Evolutionary conservation across 495 filamentous ascomycete genomes (phyloP).

Genomic region (Cercophora newfieldiana): DNA sequence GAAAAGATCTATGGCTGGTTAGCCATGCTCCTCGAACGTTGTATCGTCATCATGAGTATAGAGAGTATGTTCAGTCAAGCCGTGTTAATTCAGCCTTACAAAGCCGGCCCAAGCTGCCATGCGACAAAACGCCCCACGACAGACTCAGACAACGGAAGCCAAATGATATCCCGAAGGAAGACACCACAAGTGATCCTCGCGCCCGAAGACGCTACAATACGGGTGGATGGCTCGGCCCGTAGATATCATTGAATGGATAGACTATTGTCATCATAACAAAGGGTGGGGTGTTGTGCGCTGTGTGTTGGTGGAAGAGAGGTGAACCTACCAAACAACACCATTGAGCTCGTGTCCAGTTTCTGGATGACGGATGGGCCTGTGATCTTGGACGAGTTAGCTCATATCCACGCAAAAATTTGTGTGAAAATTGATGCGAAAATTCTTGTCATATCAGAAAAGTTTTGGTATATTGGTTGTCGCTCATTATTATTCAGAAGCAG

Average conservation of each 20-base stretch:
- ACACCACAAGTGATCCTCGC: slow-evolving; percentile 93
- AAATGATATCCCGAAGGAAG: slow-evolving; percentile 48
- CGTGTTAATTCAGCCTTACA: slow-evolving; percentile 53
- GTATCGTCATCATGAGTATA: slow-evolving; percentile 1
- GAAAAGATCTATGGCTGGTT: slow-evolving; percentile 1
- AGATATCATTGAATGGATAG: slow-evolving; percentile 98
- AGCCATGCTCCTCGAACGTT: background rate
- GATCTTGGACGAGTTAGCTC: slow-evolving; percentile 23
- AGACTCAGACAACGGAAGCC: slow-evolving; percentile 45
- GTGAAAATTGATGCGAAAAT: slow-evolving; percentile 4
- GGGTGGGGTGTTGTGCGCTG: background rate
- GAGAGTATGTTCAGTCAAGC: slow-evolving; percentile 42
- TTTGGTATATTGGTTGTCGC: slow-evolving; percentile 81
- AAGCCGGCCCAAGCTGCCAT: slow-evolving; percentile 39
- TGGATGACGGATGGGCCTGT: background rate
- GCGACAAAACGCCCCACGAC: slow-evolving; percentile 46
- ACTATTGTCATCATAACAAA: slow-evolving; percentile 87
- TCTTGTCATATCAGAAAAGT: slow-evolving; percentile 48
- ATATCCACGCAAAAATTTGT: slow-evolving; percentile 8
- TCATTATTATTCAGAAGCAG: slow-evolving; percentile 87
- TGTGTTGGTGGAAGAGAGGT: background rate
- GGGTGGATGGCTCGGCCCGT: slow-evolving; percentile 74
- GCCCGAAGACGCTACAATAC: slow-evolving; percentile 64
- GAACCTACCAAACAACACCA: background rate
- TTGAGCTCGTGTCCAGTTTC: background rate